Percentiles rank a stretch among this genome's conserved stretches.
These are phyloP conservation scores for Myriosclerotinia curreyana DNA, from an alignment of 2,329 filamentous ascomycete genomes.

Conservation along the genomic window DNA sequence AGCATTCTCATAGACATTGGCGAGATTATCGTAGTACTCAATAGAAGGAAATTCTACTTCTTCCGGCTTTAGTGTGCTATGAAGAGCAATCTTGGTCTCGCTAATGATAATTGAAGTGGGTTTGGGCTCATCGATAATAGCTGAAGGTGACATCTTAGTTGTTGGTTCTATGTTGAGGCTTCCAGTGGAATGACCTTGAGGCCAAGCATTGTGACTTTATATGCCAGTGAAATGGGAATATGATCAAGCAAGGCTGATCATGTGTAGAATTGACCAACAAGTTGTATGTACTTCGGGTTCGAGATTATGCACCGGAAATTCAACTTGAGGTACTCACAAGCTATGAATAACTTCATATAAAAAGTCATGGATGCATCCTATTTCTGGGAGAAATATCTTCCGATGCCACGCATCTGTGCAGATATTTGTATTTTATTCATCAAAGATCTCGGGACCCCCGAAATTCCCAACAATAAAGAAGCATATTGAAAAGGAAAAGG, in stretches of 20 bases:
- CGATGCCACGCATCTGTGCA: not conserved
- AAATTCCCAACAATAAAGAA: not conserved
- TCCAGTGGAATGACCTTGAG: not conserved
- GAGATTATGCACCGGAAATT: not conserved
- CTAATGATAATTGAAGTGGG: not conserved
- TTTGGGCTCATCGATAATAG: not conserved
- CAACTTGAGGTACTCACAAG: not conserved
- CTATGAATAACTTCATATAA: too few relatives aligned
- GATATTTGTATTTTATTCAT: not conserved
- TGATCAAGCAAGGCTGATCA: not conserved
- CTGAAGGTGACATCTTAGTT: not conserved
- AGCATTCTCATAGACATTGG: slow-evolving; percentile 2
- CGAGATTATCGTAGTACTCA: slow-evolving; percentile 10
- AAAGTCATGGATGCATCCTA: not conserved
- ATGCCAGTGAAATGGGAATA: not conserved
- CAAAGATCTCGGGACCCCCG: not conserved
- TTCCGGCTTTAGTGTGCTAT: not conserved
- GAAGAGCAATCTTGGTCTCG: not conserved
- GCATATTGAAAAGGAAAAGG: not conserved
- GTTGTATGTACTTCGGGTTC: not conserved
- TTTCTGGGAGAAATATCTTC: not conserved
- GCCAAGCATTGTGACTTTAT: not conserved
- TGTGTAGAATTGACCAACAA: not conserved
- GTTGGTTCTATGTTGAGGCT: not conserved
- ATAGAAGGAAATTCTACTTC: not conserved